A percentile compares a stretch with the other conserved stretches of the same genome.
These are phyloP conservation scores for Fonsecaea multimorphosa DNA, from an alignment of 2,329 filamentous ascomycete genomes.

Conservation along the genomic window DNA sequence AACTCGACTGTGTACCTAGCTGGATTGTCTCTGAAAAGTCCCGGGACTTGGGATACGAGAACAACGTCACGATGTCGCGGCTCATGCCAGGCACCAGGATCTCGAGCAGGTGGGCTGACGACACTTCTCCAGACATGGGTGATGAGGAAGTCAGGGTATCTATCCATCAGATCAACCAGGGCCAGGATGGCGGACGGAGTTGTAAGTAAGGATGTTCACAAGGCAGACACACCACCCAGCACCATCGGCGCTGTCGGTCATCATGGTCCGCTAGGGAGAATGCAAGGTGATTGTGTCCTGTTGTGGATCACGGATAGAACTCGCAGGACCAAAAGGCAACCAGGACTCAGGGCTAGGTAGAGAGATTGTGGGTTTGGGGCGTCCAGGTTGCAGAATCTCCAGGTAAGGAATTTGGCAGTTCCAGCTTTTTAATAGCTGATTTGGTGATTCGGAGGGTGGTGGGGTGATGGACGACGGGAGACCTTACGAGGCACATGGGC, in stretches of 20 bases:
- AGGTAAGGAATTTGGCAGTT: not conserved
- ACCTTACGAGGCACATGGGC: not conserved
- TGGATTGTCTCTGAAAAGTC: not conserved
- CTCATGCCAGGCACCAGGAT: conserved; percentile 1
- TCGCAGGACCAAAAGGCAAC: not conserved
- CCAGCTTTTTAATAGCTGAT: too few relatives aligned
- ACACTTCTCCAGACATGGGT: not conserved
- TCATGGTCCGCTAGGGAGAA: not conserved
- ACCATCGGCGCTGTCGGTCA: not conserved
- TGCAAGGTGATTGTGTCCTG: conserved; percentile 18
- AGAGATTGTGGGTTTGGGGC: not conserved
- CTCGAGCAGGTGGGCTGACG: not conserved
- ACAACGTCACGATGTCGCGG: conserved; percentile 22
- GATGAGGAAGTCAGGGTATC: not conserved
- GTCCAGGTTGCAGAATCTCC: not conserved
- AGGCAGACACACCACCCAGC: not conserved
- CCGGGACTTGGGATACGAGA: not conserved
- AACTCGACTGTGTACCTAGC: not conserved
- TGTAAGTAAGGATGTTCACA: not conserved
- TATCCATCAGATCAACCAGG: too few relatives aligned
- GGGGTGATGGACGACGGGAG: not conserved
- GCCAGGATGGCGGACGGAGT: too few relatives aligned
- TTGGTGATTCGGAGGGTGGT: not conserved
- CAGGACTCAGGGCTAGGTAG: conserved; percentile 1
- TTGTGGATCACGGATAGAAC: not conserved